Evolutionary conservation across 768 basidiomycete species (phyloP).

Genomic region (Chalciporus sphaerocephalus): DNA sequence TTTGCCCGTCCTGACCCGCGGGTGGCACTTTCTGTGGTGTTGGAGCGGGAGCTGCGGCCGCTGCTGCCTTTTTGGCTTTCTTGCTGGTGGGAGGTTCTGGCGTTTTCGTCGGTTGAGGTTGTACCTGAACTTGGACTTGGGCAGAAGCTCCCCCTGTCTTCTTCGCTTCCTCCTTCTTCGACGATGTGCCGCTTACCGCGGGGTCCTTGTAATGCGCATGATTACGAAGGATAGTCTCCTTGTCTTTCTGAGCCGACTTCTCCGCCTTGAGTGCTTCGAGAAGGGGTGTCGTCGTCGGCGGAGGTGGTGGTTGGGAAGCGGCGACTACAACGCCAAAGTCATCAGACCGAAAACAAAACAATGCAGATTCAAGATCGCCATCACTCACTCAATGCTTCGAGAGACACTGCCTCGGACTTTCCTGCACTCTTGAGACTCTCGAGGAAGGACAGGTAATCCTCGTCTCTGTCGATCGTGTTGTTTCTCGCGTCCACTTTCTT

Average conservation of each 20-base stretch:
- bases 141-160: slow-evolving; percentile 27
- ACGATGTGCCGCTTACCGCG: slow-evolving; percentile 23
- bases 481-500: slow-evolving; percentile 77
- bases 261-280: slow-evolving; percentile 91
- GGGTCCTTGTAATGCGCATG: slow-evolving; percentile 68
- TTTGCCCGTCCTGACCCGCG: slow-evolving; percentile 5
- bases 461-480: slow-evolving; percentile 88
- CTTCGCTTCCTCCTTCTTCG: slow-evolving; percentile 39
- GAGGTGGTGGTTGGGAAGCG: slow-evolving; percentile 51
- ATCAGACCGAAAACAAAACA: neutral
- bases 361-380: neutral
- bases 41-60: slow-evolving; percentile 21
- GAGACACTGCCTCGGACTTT: slow-evolving; percentile 54
- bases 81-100: slow-evolving; percentile 31
- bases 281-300: slow-evolving; percentile 83
- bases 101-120: slow-evolving; percentile 29
- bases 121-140: neutral
- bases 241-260: slow-evolving; percentile 60
- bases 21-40: slow-evolving; percentile 23
- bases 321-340: slow-evolving; percentile 46
- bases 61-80: slow-evolving; percentile 33
- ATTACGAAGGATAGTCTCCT: slow-evolving; percentile 64
- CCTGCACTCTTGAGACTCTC: slow-evolving; percentile 56
- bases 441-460: slow-evolving; percentile 79
- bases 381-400: slow-evolving; percentile 59